Base-by-base conservation (phyloP, 352 stramenopile genomes). In the Pythium volutum region DNA sequence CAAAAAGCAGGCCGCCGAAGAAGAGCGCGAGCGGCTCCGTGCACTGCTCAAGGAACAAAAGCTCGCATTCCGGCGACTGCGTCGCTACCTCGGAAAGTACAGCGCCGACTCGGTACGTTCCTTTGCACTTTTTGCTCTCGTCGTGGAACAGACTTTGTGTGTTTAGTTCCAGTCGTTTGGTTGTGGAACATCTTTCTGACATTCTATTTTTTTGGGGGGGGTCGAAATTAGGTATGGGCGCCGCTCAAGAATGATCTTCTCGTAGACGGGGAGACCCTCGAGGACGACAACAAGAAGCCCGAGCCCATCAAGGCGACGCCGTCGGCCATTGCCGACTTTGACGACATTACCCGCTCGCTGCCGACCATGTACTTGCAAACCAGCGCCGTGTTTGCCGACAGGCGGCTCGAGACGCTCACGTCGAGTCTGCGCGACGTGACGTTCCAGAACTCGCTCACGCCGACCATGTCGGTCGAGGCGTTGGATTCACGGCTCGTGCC, bases 331-430 rank as follows among this genome's bases (percentile, higher is more conserved):
- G 49, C 22, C 26, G 57, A 64, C 8, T 64, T 64, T 50, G 34
- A 51, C 0, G 45, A 54, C 22, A 56, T 64, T 27, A 42, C 57
- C 8, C 25, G 38, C 16, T 25, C 57, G 20, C 38, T 64, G 31
- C 57, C 57, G 22, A 41, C 57, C 47, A 64, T 64, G 57, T 64
- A 64, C 57, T 43, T 57, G 34, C 57, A 64, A 26, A 64, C 48
- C 5, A 42, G 46, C 36, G 57, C 57, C 7, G 57, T 64, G 46
- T 64, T 64, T 25, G 26, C 47, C 4, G 57, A 64, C 36, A 5
- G 27, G 20, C 57, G 57, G 33, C 57, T 64, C n/a, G 39, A 53
- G 14, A 9, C 2, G 1, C 49, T 59, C 23, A 54, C 39, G 10
- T 55, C 49, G 15, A 58, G 49, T n/a, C 7, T 65, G 11, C 58